Evolutionary conservation across 805 yeast species (phyloP).

Genomic region (Lipomyces yamadae): DNA sequence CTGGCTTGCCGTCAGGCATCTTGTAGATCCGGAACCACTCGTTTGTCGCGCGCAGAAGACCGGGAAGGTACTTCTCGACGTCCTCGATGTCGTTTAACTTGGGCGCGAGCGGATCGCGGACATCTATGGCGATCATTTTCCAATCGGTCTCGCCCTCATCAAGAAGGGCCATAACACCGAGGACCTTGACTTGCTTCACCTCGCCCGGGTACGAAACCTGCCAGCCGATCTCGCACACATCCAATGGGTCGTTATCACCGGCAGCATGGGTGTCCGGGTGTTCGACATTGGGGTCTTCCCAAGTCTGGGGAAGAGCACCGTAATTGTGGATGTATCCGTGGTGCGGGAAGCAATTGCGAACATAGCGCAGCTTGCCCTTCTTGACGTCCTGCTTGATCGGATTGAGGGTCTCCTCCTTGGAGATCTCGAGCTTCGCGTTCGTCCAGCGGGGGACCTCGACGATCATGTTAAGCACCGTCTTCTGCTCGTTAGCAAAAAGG

Average conservation of each 20-base stretch:
- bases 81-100: conserved; percentile 90
- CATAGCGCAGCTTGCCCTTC: conserved; percentile 84
- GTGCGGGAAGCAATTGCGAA: conserved; percentile 97
- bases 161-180: conserved; percentile 92
- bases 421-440: conserved; percentile 86
- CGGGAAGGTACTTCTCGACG: conserved; percentile 87
- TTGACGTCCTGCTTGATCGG: conserved; percentile 97
- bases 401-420: conserved; percentile 76
- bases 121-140: conserved; percentile 90
- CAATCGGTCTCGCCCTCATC: conserved; percentile 99
- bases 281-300: conserved; percentile 87
- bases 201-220: conserved; percentile 64
- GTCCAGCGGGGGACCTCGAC: conserved; percentile 99
- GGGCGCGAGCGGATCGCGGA: conserved; percentile 85
- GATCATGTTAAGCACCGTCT: conserved; percentile 84
- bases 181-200: conserved; percentile 84
- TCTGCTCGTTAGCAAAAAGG: conserved; percentile 90
- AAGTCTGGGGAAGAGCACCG: conserved; percentile 96
- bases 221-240: conserved; percentile 87
- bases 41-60: conserved; percentile 88
- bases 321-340: conserved; percentile 98
- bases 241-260: conserved; percentile 96
- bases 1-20: conserved; percentile 97
- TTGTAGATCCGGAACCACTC: conserved; percentile 99
- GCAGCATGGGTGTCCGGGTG: conserved; percentile 54